Base-by-base conservation (phyloP, 768 basidiomycete genomes). In the Boletus patriciae region DNA sequence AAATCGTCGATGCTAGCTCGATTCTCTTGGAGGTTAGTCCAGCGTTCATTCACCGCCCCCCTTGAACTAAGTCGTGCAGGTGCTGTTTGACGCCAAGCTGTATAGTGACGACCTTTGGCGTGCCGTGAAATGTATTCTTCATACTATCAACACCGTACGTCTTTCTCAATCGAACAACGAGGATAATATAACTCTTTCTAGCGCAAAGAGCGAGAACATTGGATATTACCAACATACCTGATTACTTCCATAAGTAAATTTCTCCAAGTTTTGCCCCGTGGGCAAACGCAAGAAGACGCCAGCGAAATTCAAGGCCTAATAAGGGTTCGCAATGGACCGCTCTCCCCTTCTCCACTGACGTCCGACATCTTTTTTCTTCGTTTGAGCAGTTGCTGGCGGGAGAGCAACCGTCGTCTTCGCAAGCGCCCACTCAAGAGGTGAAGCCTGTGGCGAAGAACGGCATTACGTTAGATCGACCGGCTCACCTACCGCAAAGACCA, bases 251-350 rank as follows among this genome's bases (percentile, higher is more conserved):
- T 81, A 58, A 68, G 64, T 56, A 70, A 66, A 61, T 65, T 65
- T 58, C 45, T 45, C 21, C 68, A 73, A 65, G 60, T 64, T 34
- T 60, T 65, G 53, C 49, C 68, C 13, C 62, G 55, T 63, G 57
- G 62, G 44, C 59, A 63, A 46, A 55, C 57, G n/a, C 62, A 59
- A 62, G 67, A 67, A 45, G 62, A 56, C 16, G 54, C 50, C 29
- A 46, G 56, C 62, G 75, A 74, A 55, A 65, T 81, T 36, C 73
- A 77, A 69, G 68, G 67, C 54, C 75, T 81, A 58, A 77, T 81
- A 55, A 83, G 78, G 82, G 82, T 83, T 82, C 80, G 82, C 79
- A 77, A 64, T 75, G 77, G 77, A 68, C 76, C 66, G 64, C 67
- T 75, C 73, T 66, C 57, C 65, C 49, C 68, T 70, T 67, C 57